These are phyloP conservation scores for Bretschneidera sinensis DNA, from an alignment of 345 rosid genomes.

Conservation along the genomic window DNA sequence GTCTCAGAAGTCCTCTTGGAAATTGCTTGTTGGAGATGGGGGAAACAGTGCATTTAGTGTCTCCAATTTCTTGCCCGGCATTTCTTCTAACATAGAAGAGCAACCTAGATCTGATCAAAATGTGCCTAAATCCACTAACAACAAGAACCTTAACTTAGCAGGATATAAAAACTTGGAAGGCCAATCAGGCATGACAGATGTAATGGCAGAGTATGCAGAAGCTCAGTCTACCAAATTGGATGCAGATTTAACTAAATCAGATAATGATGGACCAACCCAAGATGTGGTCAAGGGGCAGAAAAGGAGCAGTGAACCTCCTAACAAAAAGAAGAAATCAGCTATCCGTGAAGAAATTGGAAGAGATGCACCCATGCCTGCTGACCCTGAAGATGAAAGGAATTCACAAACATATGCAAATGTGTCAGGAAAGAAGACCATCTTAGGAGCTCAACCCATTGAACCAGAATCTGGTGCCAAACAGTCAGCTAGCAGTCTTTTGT, in stretches of 20 bases:
- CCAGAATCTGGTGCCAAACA: slow-evolving; percentile 17
- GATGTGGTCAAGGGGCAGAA: slow-evolving; percentile 17
- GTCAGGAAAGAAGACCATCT: background rate
- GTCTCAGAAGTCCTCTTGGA: slow-evolving; percentile 84
- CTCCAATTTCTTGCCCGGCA: slow-evolving; percentile 32
- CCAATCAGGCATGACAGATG: slow-evolving; percentile 6
- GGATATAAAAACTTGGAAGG: slow-evolving; percentile 4
- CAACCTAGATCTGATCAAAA: slow-evolving; percentile 12
- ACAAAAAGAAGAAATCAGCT: slow-evolving; percentile 18
- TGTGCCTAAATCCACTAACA: background rate
- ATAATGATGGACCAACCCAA: slow-evolving; percentile 4
- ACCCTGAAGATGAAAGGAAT: slow-evolving; percentile 2
- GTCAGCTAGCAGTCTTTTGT: slow-evolving; percentile 12
- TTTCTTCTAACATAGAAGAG: slow-evolving; percentile 25
- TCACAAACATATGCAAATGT: slow-evolving; percentile 5
- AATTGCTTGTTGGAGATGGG: slow-evolving; percentile 49
- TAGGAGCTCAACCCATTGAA: slow-evolving; percentile 17
- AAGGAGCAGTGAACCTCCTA: slow-evolving; percentile 19
- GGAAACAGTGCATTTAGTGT: slow-evolving; percentile 35
- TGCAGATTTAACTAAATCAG: slow-evolving; percentile 3
- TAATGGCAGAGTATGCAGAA: background rate
- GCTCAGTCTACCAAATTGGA: background rate
- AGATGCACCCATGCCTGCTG: slow-evolving; percentile 14
- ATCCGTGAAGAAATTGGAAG: slow-evolving; percentile 16
- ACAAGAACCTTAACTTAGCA: background rate